Percentiles rank a stretch among this genome's conserved stretches.
These are phyloP conservation scores for Torulaspora pretoriensis DNA, from an alignment of 1,139 yeast species.

Conservation along the genomic window DNA sequence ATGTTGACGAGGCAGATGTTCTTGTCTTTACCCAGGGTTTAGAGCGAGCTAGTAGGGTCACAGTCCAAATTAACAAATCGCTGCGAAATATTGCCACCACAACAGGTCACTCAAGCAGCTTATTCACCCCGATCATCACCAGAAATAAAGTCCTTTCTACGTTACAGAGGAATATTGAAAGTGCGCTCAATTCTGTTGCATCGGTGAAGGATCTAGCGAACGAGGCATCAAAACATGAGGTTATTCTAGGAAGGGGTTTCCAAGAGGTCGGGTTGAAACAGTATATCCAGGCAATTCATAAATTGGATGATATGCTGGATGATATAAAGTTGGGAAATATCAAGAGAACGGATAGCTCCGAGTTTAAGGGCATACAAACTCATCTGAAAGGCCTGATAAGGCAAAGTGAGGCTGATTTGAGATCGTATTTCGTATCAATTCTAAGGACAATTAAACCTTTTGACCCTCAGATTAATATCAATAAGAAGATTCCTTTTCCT, in stretches of 20 bases:
- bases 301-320: constrained; percentile 40
- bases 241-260: constrained; percentile 37
- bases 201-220: constrained; percentile 65
- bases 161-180: constrained; percentile 56
- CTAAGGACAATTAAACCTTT: constrained; percentile 37
- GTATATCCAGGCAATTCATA: constrained; percentile 39
- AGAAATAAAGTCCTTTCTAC: constrained; percentile 56
- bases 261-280: constrained; percentile 36
- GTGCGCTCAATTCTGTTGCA: constrained; percentile 55
- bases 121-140: constrained; percentile 67
- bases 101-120: constrained; percentile 57
- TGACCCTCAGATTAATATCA: constrained; percentile 41
- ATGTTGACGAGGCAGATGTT: constrained; percentile 79
- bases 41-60: constrained; percentile 52
- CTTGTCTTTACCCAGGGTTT: constrained; percentile 76
- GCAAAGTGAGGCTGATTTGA: constrained; percentile 37
- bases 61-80: constrained; percentile 53
- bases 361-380: constrained; percentile 40
- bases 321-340: constrained; percentile 33
- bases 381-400: constrained; percentile 35
- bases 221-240: constrained; percentile 52
- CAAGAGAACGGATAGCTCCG: constrained; percentile 32
- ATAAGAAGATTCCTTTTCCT: constrained; percentile 41
- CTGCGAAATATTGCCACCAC: constrained; percentile 53
- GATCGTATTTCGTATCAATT: constrained; percentile 35